These are phyloP conservation scores for Penicillium angulare DNA, from an alignment of 495 filamentous ascomycete genomes.

Conservation along the genomic window DNA sequence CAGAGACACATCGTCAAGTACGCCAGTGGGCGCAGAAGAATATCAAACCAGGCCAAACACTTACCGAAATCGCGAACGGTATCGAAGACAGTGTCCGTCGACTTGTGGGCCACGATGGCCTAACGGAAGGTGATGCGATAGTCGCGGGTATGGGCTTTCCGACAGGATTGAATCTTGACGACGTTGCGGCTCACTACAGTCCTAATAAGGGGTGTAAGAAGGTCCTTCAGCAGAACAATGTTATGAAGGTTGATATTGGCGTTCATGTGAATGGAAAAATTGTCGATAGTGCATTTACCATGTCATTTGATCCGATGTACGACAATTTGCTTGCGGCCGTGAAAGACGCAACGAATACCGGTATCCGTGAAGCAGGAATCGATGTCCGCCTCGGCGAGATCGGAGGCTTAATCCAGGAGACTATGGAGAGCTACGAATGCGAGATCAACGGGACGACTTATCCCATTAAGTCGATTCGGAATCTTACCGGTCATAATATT, in stretches of 20 bases:
- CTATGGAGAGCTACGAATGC: constrained; percentile 68
- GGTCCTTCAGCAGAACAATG: constrained; percentile 54
- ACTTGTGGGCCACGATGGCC: constrained; percentile 54
- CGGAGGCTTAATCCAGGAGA: constrained; percentile 61
- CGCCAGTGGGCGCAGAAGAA: constrained; percentile 55
- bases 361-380: constrained; percentile 58
- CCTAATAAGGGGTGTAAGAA: constrained; percentile 63
- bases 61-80: constrained; percentile 58
- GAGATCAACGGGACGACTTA: constrained; percentile 68
- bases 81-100: constrained; percentile 62
- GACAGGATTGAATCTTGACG: constrained; percentile 58
- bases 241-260: constrained; percentile 69
- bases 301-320: constrained; percentile 60
- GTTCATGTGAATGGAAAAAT: constrained; percentile 65
- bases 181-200: constrained; percentile 61
- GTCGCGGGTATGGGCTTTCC: constrained; percentile 63
- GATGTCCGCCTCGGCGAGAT: constrained; percentile 62
- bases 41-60: constrained; percentile 54
- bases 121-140: constrained; percentile 57
- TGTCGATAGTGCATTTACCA: constrained; percentile 63
- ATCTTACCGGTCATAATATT: constrained; percentile 89
- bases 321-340: constrained; percentile 60
- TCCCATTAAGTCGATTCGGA: constrained; percentile 82
- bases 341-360: constrained; percentile 63
- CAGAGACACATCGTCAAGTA: constrained; percentile 71